These are phyloP conservation scores for Singerocomus inundabilis DNA, from an alignment of 1,284 basidiomycete species.

Conservation along the genomic window DNA sequence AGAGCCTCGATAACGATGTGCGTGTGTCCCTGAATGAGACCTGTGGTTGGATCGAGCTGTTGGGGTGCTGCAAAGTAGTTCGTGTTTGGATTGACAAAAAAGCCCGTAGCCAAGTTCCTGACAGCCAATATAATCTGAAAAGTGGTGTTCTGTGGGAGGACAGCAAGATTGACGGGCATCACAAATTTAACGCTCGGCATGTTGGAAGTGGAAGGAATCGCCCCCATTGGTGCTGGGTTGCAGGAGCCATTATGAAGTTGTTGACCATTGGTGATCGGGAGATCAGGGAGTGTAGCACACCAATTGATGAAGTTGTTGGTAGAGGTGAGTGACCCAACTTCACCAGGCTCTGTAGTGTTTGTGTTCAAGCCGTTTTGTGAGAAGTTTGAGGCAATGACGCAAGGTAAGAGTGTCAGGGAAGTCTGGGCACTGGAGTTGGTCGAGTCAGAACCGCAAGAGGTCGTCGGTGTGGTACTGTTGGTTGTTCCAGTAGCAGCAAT, in stretches of 20 bases:
- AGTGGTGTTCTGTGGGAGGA: slow-evolving; percentile 41
- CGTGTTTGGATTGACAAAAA: slow-evolving; percentile 50
- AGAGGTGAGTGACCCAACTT: slow-evolving; percentile 48
- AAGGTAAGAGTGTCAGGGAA: slow-evolving; percentile 44
- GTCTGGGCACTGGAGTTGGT: slow-evolving; percentile 39
- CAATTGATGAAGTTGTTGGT: slow-evolving; percentile 59
- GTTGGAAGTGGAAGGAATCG: slow-evolving; percentile 41
- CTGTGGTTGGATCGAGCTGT: slow-evolving; percentile 50
- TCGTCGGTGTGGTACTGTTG: slow-evolving; percentile 22
- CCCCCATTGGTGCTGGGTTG: slow-evolving; percentile 53
- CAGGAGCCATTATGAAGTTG: slow-evolving; percentile 53
- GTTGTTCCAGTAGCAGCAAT: slow-evolving; percentile 41
- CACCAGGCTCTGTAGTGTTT: slow-evolving; percentile 32
- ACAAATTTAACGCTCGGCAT: slow-evolving; percentile 54
- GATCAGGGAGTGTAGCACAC: slow-evolving; percentile 29
- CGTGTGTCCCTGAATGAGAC: slow-evolving; percentile 57
- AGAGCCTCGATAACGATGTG: slow-evolving; percentile 67
- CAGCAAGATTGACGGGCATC: slow-evolving; percentile 43
- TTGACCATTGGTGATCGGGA: slow-evolving; percentile 42
- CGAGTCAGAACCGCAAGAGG: slow-evolving; percentile 31
- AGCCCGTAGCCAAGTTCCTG: slow-evolving; percentile 48
- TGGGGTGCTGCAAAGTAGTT: slow-evolving; percentile 61
- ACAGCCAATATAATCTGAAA: slow-evolving; percentile 51
- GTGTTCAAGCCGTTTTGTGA: slow-evolving; percentile 44
- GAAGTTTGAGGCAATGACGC: slow-evolving; percentile 46